phyloP scores from a whole-genome alignment of 2,329 filamentous ascomycete species.

The Ramularia endophylla region DNA sequence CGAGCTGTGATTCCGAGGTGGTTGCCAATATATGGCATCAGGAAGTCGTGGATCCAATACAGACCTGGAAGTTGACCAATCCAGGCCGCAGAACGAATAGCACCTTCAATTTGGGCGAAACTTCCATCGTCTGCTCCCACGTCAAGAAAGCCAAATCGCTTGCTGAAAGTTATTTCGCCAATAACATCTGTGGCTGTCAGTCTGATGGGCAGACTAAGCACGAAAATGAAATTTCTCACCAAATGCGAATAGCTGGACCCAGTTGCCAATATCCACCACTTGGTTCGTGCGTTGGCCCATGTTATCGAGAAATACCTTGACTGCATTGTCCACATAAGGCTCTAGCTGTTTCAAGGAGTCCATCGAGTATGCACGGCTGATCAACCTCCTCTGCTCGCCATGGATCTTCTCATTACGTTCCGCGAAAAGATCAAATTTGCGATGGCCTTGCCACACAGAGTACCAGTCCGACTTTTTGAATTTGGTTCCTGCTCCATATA shows the following conservation, averaged over 20 bases:
- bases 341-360: constrained; percentile 36
- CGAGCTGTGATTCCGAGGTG: constrained; percentile 31
- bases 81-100: constrained; percentile 32
- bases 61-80: constrained; percentile 35
- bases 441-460: constrained; percentile 34
- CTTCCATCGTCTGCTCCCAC: constrained; percentile 29
- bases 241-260: constrained; percentile 38
- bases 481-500: constrained; percentile 34
- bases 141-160: constrained; percentile 35
- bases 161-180: constrained; percentile 36
- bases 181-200: constrained; percentile 32
- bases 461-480: constrained; percentile 41
- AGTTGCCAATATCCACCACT: constrained; percentile 32
- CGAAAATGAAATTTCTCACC: constrained; percentile 12
- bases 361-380: constrained; percentile 33
- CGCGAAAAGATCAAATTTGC: constrained; percentile 37
- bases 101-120: constrained; percentile 30
- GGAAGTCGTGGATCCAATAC: constrained; percentile 32
- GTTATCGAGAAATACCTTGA: constrained; percentile 31
- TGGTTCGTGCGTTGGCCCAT: constrained; percentile 25
- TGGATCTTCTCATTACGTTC: constrained; percentile 35
- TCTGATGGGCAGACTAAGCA: background rate
- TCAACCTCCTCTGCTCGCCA: constrained; percentile 29
- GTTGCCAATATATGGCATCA: constrained; percentile 34
- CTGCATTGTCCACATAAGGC: constrained; percentile 35